Base-by-base conservation (phyloP, 2,329 filamentous ascomycete genomes). In the Karstenula rhodostoma region DNA sequence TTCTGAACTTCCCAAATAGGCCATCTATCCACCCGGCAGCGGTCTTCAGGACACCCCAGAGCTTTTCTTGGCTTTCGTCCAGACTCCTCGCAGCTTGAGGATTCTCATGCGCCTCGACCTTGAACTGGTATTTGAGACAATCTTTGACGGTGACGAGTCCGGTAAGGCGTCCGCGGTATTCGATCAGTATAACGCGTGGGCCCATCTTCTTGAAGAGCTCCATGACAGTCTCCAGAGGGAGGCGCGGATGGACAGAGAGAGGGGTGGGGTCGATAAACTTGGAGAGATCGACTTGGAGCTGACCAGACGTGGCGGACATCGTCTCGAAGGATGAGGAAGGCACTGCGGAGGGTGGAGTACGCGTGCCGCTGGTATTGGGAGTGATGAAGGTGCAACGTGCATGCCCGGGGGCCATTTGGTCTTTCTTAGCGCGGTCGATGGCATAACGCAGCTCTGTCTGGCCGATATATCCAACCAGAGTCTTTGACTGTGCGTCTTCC, bases 121-220 rank as follows among this genome's bases (percentile, higher is more conserved):
- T 96, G 86, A 98, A 97, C 78, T 99, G 94, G 73, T 96, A 98
- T 76, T 95, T 96, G 58, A 99, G 82, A 68, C 95, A 98, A 76
- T 99, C 95, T 77, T 99, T 99, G 63, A 97, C 91, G 0, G 95
- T 99, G 0, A 99, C 92, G 0, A 99, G 84, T 0, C 95, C 95
- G 0, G 86, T 87, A 1, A 99, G 84, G 52, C 87, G 87, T 15
- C 95, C 95, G 60, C 92, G 90, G 74, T 97, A 90, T 77, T 99
- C 95, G 42, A 97, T 90, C 3, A 99, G 84, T 52, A 99, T 94
- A 6, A 97, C 93, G 1, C 95, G 87, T 0, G 94, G 95, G 0
- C 95, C 95, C 76, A 99, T 96, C 81, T 98, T 99, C 77, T 94
- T 94, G 83, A 99, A 99, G 12, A 99, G 84, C 74, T 99, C 95